Conservation (phyloP, 257 asterid genomes). For the Pogostemon cablin region DNA sequence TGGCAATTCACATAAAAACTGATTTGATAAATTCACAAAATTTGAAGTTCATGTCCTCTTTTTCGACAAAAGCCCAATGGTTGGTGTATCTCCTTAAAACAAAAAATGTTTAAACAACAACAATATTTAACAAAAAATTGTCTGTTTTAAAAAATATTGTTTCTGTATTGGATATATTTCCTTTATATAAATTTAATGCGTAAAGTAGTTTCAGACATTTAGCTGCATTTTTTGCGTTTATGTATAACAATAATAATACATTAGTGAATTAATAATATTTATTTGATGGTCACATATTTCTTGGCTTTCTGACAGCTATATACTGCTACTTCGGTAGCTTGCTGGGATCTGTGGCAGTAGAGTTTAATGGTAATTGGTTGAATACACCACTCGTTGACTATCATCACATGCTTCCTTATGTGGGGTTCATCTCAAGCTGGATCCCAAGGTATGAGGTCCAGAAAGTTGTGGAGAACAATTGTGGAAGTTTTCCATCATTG, state of each 20-base stretch:
- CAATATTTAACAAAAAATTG: no score
- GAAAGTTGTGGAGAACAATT: no score
- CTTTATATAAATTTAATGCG: background rate
- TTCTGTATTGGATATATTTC: background rate
- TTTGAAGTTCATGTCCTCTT: background rate
- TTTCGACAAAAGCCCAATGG: background rate
- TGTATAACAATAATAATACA: background rate
- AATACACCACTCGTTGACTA: slow-evolving; percentile 44
- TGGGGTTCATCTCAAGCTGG: slow-evolving; percentile 42
- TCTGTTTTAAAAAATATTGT: background rate
- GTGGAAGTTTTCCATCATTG: no score
- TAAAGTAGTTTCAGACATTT: background rate
- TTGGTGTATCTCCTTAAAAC: background rate
- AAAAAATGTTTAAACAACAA: no score
- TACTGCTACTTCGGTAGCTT: slow-evolving; percentile 39
- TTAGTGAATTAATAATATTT: background rate
- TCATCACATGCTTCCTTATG: slow-evolving; percentile 67
- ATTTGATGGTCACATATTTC: background rate
- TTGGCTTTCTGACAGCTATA: slow-evolving; percentile 8
- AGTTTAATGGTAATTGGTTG: slow-evolving; percentile 42
- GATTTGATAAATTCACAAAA: background rate
- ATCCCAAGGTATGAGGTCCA: slow-evolving; percentile 26
- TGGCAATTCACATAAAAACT: background rate
- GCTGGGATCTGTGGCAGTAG: slow-evolving; percentile 55
- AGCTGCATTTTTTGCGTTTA: background rate